A percentile compares a stretch with the other conserved stretches of the same genome.
Evolutionary conservation across 2,329 filamentous ascomycete species (phyloP).

Genomic region (Exophiala phaeomuriformis): DNA sequence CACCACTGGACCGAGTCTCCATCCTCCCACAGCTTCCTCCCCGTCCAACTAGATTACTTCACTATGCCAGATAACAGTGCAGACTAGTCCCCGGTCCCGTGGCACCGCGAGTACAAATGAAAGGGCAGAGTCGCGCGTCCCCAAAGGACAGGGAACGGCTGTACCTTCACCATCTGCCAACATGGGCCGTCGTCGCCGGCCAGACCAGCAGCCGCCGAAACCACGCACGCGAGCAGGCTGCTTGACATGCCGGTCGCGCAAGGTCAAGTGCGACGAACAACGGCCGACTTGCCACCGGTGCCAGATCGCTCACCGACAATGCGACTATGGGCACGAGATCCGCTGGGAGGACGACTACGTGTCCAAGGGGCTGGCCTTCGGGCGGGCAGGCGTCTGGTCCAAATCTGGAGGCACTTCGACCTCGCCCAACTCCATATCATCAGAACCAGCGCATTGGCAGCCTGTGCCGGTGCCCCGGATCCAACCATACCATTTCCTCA

Average conservation of each 20-base stretch:
- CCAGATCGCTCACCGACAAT: conserved; percentile 17
- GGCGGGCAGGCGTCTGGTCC: conserved; percentile 4
- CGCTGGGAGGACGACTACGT: conserved; percentile 1
- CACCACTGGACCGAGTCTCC: not conserved
- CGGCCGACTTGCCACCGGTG: conserved; percentile 23
- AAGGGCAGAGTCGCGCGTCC: not conserved
- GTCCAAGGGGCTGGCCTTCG: conserved; percentile 1
- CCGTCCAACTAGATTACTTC: too few relatives aligned
- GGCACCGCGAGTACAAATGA: not conserved
- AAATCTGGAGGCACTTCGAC: not conserved
- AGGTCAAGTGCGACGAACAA: conserved; percentile 27
- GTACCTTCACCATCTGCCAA: not conserved
- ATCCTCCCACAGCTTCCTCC: not conserved
- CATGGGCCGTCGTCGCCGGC: conserved; percentile 5
- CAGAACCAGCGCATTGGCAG: not conserved
- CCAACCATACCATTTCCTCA: conserved; percentile 2
- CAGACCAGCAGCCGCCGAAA: conserved; percentile 3
- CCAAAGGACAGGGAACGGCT: not conserved
- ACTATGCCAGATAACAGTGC: too few relatives aligned
- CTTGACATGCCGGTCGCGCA: conserved; percentile 13
- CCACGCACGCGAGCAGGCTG: conserved; percentile 7
- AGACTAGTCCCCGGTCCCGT: too few relatives aligned
- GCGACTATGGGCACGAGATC: conserved; percentile 7
- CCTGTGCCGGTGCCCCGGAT: not conserved
- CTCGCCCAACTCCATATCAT: not conserved